Conservation (phyloP, 1,284 basidiomycete genomes). For the Meira nashicola region DNA sequence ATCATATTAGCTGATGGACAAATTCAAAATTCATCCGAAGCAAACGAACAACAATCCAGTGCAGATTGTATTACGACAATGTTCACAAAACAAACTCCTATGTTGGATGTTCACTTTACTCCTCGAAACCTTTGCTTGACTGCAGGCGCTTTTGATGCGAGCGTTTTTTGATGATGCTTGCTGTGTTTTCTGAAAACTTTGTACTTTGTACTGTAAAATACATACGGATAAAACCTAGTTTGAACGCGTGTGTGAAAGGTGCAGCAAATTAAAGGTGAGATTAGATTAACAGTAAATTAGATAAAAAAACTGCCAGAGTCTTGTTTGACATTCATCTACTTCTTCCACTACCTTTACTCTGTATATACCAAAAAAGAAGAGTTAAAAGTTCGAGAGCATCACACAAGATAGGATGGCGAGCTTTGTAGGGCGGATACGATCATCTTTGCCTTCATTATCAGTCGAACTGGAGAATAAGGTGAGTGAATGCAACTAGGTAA, state of each 20-base stretch:
- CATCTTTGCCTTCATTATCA: conserved; percentile 11
- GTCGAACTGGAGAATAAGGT: conserved; percentile 34
- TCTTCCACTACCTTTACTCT: no score
- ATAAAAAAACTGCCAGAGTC: no score
- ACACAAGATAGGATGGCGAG: no score
- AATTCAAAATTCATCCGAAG: not conserved
- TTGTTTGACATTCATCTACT: no score
- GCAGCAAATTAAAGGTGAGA: no score
- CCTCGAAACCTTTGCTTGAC: conserved; percentile 87
- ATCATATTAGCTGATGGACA: not conserved
- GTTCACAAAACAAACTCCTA: conserved; percentile 89
- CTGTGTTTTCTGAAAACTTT: no score
- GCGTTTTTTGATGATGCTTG: not conserved
- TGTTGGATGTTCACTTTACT: conserved; percentile 87
- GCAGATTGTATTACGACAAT: conserved; percentile 83
- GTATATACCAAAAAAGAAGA: no score
- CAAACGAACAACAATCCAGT: conserved; percentile 1
- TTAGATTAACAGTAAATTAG: no score
- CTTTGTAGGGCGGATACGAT: not conserved
- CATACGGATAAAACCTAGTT: no score
- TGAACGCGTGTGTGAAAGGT: no score
- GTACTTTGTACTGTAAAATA: no score
- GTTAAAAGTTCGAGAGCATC: no score
- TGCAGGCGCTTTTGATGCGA: conserved; percentile 60
- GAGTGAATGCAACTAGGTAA: not conserved